phyloP scores from a whole-genome alignment of 2,329 filamentous ascomycete species.

The Incumbomyces lentus region DNA sequence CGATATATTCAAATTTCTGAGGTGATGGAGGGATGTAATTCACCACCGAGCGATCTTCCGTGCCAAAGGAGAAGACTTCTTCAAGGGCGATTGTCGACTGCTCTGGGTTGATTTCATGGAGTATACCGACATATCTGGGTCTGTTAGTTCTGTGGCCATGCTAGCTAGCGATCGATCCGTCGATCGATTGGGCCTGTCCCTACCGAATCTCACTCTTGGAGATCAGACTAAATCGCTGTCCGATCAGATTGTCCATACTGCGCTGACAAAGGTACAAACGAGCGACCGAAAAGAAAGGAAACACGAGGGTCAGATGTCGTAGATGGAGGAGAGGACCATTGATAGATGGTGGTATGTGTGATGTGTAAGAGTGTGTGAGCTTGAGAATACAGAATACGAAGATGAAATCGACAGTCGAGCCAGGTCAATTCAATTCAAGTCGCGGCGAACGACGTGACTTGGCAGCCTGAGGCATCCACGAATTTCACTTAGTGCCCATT shows the following conservation, averaged over 20 bases:
- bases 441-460: too few species aligned
- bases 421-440: neutral
- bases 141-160: constrained; percentile 22
- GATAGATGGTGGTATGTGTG: neutral
- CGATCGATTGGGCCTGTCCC: constrained; percentile 11
- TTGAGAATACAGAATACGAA: too few species aligned
- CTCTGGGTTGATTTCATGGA: constrained; percentile 97
- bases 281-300: constrained; percentile 20
- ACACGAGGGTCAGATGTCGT: constrained; percentile 19
- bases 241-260: constrained; percentile 40
- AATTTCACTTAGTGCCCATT: too few species aligned
- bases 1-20: constrained; percentile 94
- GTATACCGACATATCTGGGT: constrained; percentile 78
- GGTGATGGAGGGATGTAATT: constrained; percentile 78
- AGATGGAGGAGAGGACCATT: constrained; percentile 8
- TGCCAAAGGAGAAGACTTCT: constrained; percentile 88
- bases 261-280: too few species aligned
- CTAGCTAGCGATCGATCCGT: neutral
- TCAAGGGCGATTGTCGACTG: constrained; percentile 93
- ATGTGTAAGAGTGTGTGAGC: neutral
- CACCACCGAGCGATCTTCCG: constrained; percentile 73
- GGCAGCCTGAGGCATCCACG: too few species aligned
- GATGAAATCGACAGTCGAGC: neutral
- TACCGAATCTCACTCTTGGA: constrained; percentile 96
- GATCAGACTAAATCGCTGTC: constrained; percentile 86